A percentile compares a stretch with the other conserved stretches of the same genome.
Evolutionary conservation across 495 filamentous ascomycete species (phyloP).

Genomic region (Daldinia decipiens): DNA sequence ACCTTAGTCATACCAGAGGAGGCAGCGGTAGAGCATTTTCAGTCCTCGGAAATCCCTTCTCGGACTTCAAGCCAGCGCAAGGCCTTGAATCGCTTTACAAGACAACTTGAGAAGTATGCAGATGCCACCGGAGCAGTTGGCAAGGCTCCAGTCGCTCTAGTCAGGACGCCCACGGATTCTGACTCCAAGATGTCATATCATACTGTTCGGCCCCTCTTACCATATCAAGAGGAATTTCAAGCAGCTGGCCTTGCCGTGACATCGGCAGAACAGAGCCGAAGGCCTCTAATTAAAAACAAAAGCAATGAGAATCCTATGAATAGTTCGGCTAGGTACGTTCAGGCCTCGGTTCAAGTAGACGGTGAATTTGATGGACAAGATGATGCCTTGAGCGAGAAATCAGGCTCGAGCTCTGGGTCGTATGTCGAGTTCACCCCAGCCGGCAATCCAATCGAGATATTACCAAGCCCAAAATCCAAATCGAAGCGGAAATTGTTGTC

Average conservation of each 20-base stretch:
- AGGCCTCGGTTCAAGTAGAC: constrained; percentile 1
- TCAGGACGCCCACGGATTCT: constrained; percentile 46
- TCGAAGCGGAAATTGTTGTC: constrained; percentile 22
- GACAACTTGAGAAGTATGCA: constrained; percentile 55
- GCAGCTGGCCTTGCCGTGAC: constrained; percentile 62
- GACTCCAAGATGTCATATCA: constrained; percentile 51
- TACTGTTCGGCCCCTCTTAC: constrained; percentile 58
- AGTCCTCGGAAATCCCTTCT: constrained; percentile 30
- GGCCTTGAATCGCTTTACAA: constrained; percentile 53
- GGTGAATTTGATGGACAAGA: constrained; percentile 25
- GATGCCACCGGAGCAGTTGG: constrained; percentile 42
- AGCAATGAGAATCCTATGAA: background rate
- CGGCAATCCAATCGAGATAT: constrained; percentile 20
- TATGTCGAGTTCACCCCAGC: constrained; percentile 48
- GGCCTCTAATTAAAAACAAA: constrained; percentile 18
- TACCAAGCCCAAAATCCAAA: constrained; percentile 22
- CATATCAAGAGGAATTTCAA: constrained; percentile 57
- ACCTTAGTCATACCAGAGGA: constrained; percentile 43
- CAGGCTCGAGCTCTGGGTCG: constrained; percentile 37
- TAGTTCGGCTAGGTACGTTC: constrained; percentile 13
- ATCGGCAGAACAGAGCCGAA: constrained; percentile 54
- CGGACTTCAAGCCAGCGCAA: constrained; percentile 53
- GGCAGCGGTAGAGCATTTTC: background rate
- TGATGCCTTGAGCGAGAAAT: constrained; percentile 14
- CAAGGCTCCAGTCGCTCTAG: constrained; percentile 41